A percentile compares a stretch with the other conserved stretches of the same genome.
phyloP scores from a whole-genome alignment of 129 eudicot species.

The Flaveria bidentis region DNA sequence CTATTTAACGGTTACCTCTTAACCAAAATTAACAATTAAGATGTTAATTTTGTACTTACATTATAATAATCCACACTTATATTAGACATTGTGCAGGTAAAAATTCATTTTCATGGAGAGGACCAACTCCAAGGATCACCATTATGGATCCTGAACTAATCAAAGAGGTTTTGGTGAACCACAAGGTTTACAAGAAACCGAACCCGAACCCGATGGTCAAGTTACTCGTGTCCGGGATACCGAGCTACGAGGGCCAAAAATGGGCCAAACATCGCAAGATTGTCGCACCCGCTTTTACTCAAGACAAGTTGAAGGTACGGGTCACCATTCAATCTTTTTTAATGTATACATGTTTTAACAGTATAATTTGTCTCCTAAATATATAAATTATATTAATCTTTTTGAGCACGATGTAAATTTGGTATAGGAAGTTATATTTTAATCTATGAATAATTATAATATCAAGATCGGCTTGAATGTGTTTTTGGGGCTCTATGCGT shows the following conservation, averaged over 20 bases:
- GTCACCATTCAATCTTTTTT: not conserved
- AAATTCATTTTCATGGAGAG: conserved; percentile 58
- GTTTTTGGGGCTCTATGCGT: no score
- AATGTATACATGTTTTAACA: no score
- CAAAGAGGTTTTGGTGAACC: conserved; percentile 53
- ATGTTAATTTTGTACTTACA: no score
- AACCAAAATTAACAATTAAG: no score
- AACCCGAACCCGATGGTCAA: conserved; percentile 53
- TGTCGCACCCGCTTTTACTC: conserved; percentile 63
- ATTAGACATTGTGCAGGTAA: conserved; percentile 43
- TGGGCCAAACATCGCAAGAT: conserved; percentile 78
- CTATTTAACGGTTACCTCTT: no score
- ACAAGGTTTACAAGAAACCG: conserved; percentile 55
- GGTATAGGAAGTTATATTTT: not conserved
- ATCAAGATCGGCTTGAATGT: not conserved
- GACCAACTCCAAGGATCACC: conserved; percentile 55
- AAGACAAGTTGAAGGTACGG: conserved; percentile 59
- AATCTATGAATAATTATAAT: not conserved
- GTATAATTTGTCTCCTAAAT: not conserved
- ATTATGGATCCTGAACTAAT: conserved; percentile 63
- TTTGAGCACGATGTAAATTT: not conserved
- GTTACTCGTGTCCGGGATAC: conserved; percentile 49
- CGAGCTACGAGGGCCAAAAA: conserved; percentile 63
- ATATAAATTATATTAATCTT: no score
- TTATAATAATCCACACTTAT: no score